Conservation (phyloP, 805 yeast genomes). For the Starmera dryadoides region DNA sequence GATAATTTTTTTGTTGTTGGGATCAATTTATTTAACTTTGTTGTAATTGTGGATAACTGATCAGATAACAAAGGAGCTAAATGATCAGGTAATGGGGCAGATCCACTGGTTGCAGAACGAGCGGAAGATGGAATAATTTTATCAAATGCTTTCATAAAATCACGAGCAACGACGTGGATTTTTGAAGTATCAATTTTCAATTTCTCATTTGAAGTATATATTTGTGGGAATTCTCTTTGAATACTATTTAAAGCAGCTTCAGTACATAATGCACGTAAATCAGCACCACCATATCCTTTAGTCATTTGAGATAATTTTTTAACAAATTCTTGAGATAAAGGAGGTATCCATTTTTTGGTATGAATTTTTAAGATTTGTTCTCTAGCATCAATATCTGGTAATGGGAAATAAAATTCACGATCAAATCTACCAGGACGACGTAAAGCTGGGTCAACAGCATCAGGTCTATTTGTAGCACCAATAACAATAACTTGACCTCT, state of each 20-base stretch:
- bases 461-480: conserved; percentile 98
- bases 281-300: conserved; percentile 98
- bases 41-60: conserved; percentile 39
- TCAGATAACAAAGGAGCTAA: conserved; percentile 55
- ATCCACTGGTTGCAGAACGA: conserved; percentile 65
- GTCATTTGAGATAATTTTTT: conserved; percentile 69
- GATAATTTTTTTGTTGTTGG: conserved; percentile 53
- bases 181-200: conserved; percentile 62
- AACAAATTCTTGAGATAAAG: conserved; percentile 49
- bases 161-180: conserved; percentile 70
- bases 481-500: conserved; percentile 97
- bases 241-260: conserved; percentile 92
- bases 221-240: conserved; percentile 90
- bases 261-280: conserved; percentile 86
- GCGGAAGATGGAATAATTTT: conserved; percentile 91
- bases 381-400: conserved; percentile 79
- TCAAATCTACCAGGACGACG: conserved; percentile 97
- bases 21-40: conserved; percentile 46
- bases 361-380: conserved; percentile 76
- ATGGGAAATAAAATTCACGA: conserved; percentile 91
- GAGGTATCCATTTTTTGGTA: conserved; percentile 84
- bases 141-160: conserved; percentile 79
- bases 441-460: conserved; percentile 95
- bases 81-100: conserved; percentile 74
- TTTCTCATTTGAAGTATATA: conserved; percentile 70